Conservation (phyloP, 768 basidiomycete genomes). For the Vararia minispora region DNA sequence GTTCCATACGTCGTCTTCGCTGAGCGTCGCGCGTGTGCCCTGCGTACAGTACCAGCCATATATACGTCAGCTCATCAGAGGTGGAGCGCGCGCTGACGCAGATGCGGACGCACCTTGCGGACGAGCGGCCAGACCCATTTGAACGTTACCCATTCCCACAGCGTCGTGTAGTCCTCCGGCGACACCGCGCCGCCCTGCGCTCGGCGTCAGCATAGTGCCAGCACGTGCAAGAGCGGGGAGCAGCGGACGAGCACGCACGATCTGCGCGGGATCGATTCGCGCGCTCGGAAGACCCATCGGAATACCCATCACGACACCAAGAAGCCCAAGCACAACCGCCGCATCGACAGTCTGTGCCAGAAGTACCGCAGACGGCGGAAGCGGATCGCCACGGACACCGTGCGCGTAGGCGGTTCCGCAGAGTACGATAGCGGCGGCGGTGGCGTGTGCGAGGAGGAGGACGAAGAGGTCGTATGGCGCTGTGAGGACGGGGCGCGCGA, state of each 20-base stretch:
- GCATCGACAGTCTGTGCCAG: conserved; percentile 30
- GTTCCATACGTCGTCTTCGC: conserved; percentile 62
- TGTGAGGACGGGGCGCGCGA: conserved; percentile 41
- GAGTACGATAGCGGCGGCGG: conserved; percentile 34
- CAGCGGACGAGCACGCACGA: conserved; percentile 33
- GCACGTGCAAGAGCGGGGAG: background rate
- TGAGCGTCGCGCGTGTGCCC: conserved; percentile 41
- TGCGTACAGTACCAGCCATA: conserved; percentile 1
- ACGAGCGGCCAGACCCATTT: conserved; percentile 62
- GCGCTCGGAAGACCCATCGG: conserved; percentile 55
- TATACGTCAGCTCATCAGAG: background rate
- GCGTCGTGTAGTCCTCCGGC: conserved; percentile 66
- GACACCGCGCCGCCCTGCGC: conserved; percentile 41
- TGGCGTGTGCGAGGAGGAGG: conserved; percentile 41
- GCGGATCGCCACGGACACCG: conserved; percentile 28
- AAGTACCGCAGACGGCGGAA: conserved; percentile 25
- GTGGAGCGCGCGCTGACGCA: too few relatives aligned
- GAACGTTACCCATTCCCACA: conserved; percentile 66
- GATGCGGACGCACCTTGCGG: conserved; percentile 25
- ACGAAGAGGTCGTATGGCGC: conserved; percentile 53
- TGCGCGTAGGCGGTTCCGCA: conserved; percentile 45
- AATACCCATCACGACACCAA: conserved; percentile 45
- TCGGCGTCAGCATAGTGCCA: background rate
- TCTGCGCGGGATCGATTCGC: conserved; percentile 39
- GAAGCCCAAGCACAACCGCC: conserved; percentile 27